A percentile compares a stretch with the other conserved stretches of the same genome.
These are phyloP conservation scores for Symbiodinium pilosum DNA, from an alignment of 73 alveolate genomes.

Conservation along the genomic window DNA sequence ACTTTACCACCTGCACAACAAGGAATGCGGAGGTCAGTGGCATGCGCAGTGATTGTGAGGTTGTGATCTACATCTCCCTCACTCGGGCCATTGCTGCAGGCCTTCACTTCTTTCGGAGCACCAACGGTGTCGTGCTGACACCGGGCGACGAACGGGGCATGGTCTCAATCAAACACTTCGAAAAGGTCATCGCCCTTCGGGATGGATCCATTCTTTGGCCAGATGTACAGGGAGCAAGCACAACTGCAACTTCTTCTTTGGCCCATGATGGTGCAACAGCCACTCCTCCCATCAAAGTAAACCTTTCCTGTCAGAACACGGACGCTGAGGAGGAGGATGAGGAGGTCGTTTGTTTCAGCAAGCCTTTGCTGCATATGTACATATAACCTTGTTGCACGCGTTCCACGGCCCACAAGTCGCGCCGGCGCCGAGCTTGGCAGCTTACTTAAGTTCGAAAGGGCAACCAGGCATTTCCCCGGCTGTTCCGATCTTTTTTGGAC, in stretches of 20 bases:
- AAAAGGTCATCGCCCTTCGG: not conserved
- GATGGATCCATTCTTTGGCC: slow-evolving; percentile 15
- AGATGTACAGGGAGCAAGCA: not conserved
- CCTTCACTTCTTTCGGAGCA: not conserved
- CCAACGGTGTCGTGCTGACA: slow-evolving; percentile 4
- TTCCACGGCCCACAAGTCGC: not conserved
- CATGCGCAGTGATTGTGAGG: slow-evolving; percentile 13
- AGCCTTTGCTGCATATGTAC: not conserved
- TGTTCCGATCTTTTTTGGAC: no score
- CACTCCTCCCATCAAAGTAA: no score
- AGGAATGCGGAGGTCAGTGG: not conserved
- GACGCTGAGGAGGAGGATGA: slow-evolving; percentile 11
- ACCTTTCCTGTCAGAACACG: not conserved
- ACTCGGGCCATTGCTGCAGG: not conserved
- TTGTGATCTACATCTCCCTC: not conserved
- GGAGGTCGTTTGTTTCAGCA: slow-evolving; percentile 2
- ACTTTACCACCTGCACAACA: not conserved
- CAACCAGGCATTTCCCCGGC: no score
- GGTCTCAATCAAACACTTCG: not conserved
- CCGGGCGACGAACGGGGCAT: not conserved
- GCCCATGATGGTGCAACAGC: not conserved
- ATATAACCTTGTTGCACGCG: not conserved
- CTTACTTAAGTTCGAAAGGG: no score
- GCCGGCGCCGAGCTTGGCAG: no score
- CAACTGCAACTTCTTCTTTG: not conserved